Conservation (phyloP, 192 early-diverging fungal species). For the Glomus cerebriforme region DNA sequence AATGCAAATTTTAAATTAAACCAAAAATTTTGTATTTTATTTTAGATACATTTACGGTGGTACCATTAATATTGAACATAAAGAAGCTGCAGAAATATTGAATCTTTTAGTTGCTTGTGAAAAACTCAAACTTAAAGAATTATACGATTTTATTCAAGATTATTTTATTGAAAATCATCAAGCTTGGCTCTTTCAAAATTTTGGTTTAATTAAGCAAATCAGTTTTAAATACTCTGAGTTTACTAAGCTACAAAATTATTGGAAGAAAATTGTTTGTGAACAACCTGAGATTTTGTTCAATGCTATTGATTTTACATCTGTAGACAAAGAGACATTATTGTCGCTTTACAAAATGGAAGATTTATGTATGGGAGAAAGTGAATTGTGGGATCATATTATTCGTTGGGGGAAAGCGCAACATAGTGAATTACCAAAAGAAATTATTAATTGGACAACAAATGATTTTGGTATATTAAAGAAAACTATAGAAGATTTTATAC, state of each 20-base stretch:
- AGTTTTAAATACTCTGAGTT: background rate
- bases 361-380: background rate
- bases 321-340: background rate
- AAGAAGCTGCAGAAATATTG: background rate
- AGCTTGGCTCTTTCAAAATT: background rate
- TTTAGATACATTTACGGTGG: constrained; percentile 10
- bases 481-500: background rate
- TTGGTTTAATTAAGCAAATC: background rate
- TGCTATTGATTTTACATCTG: background rate
- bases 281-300: constrained; percentile 5
- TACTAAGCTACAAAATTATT: background rate
- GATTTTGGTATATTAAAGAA: background rate
- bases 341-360: background rate
- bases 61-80: background rate
- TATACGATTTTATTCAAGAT: background rate
- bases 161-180: background rate
- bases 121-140: background rate
- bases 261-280: background rate
- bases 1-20: too few species aligned
- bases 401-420: constrained; percentile 16
- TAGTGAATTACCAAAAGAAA: background rate
- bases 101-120: background rate
- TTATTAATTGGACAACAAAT: background rate
- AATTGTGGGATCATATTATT: background rate
- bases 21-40: too few species aligned